Base-by-base conservation (phyloP, 202 grass and related monocot species). In the Sporobolus alterniflorus region DNA sequence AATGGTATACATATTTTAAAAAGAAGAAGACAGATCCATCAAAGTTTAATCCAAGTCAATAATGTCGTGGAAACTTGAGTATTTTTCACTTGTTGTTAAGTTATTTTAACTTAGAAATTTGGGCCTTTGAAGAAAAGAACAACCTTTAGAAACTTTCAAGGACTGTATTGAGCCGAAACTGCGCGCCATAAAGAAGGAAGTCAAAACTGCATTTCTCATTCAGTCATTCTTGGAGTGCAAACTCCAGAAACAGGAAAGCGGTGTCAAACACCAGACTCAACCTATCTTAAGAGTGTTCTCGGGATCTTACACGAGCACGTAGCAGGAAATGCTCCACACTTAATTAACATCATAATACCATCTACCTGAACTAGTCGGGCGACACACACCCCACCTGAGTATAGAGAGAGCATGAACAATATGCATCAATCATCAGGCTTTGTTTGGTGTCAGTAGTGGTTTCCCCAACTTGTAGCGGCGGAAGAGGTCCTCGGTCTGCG, bases 401-500 rank as follows among this genome's bases (percentile, higher is more conserved):
- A 55, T 1, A 5, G 24, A 12, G n/a, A 59, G 22, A 13, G 28
- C 11, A 28, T 5, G 16, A 18, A 50, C 15, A 18, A 28, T 60
- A 60, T 25, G 21, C 21, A 55, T 8, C 7, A 55, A 1, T 20
- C 51, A 60, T 15, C 9, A 16, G 57, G 57, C 4, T 16, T 14
- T 1, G 24, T 9, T 57, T 10, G n/a, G 22, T 9, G 1, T 57
- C 16, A 16, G 51, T 34, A 76, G 56, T 61, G 28, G 69, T 82
- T 87, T 13, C 84, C 67, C 80, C 87, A 82, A n/a, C 77, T 97
- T 94, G 88, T 94, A 94, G 22, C 90, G 87, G 14, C 94, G 82
- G 86, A 97, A 94, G 59, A 97, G 80, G 67, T 94, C 90, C 85
- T 97, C 88, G 3, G 90, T 91, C 73, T 97, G 92, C 0, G 92